These are phyloP conservation scores for Pichia paraexigua DNA, from an alignment of 805 yeast genomes.

Conservation along the genomic window DNA sequence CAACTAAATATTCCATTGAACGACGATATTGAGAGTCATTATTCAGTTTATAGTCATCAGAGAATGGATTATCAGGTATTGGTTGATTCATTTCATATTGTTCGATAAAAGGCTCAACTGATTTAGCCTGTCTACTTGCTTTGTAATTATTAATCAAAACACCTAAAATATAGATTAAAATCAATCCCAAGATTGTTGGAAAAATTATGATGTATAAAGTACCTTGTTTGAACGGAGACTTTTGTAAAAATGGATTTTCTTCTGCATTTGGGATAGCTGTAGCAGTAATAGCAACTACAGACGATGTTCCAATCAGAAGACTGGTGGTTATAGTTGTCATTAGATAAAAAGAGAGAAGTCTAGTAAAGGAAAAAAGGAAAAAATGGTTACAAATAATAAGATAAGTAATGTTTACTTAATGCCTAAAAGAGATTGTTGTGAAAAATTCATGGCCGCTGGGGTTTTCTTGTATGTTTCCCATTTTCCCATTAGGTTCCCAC, in stretches of 20 bases:
- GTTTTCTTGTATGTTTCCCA: too few relatives aligned
- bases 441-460: not conserved
- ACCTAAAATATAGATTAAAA: slow-evolving; percentile 18
- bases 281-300: not conserved
- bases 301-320: not conserved
- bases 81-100: slow-evolving; percentile 8
- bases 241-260: slow-evolving; percentile 20
- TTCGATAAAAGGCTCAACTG: slow-evolving; percentile 11
- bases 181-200: slow-evolving; percentile 20
- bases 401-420: not conserved
- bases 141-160: slow-evolving; percentile 15
- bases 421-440: not conserved
- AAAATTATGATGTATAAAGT: slow-evolving; percentile 22
- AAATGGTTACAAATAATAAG: not conserved
- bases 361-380: not conserved
- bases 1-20: slow-evolving; percentile 6
- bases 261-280: slow-evolving; percentile 6
- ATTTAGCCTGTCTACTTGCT: slow-evolving; percentile 19
- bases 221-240: slow-evolving; percentile 16
- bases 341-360: not conserved
- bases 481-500: too few relatives aligned
- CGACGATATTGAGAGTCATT: slow-evolving; percentile 8
- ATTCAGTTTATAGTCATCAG: not conserved
- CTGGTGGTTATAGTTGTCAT: not conserved
- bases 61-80: slow-evolving; percentile 4